Evolutionary conservation across 768 basidiomycete species (phyloP).

Genomic region (Tylopilus rubrobrunneus): DNA sequence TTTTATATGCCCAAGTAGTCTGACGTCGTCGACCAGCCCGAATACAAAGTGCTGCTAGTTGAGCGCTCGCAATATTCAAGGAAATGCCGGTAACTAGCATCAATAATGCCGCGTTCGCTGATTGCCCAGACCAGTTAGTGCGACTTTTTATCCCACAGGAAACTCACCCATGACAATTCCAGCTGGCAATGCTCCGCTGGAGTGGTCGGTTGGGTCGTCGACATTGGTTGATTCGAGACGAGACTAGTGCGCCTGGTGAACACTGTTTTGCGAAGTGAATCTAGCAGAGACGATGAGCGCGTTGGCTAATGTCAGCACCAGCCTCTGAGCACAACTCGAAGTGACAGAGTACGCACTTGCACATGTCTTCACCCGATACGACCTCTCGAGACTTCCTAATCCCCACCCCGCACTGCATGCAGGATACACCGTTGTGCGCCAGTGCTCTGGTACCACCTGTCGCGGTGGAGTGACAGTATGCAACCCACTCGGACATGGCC

Average conservation of each 20-base stretch:
- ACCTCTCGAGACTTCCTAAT: no score
- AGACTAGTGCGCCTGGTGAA: background rate
- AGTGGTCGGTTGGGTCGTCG: no score
- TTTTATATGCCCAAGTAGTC: slow-evolving; percentile 12
- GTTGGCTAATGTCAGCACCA: background rate
- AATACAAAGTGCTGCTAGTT: background rate
- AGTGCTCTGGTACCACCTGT: no score
- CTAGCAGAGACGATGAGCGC: background rate
- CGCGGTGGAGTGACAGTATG: no score
- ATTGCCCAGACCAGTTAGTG: background rate
- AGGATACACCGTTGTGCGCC: no score
- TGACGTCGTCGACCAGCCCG: slow-evolving; percentile 13
- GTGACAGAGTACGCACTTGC: background rate
- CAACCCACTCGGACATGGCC: no score
- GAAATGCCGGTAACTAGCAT: background rate
- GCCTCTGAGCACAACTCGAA: background rate
- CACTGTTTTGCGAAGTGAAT: background rate
- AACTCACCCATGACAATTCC: background rate
- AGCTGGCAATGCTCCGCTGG: no score
- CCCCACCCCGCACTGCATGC: no score
- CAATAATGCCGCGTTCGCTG: background rate
- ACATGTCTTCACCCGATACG: background rate
- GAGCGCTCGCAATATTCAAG: background rate
- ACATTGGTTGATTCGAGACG: no score
- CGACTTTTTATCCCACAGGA: background rate